Evolutionary conservation across 805 yeast species (phyloP).

Genomic region (Zygosaccharomyces pseudorouxii): DNA sequence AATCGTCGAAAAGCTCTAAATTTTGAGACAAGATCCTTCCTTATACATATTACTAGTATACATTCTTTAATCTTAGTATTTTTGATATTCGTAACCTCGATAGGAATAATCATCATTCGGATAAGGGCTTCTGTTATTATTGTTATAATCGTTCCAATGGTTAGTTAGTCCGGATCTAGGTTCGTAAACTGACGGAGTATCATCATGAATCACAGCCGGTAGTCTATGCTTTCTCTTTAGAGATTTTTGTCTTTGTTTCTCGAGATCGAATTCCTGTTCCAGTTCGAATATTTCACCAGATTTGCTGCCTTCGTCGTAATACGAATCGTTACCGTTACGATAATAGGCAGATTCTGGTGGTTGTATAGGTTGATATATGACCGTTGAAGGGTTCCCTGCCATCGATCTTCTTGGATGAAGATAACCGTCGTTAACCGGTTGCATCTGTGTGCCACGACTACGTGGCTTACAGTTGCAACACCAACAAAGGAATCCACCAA

Average conservation of each 20-base stretch:
- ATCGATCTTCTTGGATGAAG: conserved; percentile 6
- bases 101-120: conserved; percentile 11
- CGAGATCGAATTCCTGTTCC: conserved; percentile 33
- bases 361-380: conserved; percentile 32
- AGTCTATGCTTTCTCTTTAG: conserved; percentile 7
- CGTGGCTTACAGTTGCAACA: conserved; percentile 38
- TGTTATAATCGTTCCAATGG: conserved; percentile 11
- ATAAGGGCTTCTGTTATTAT: conserved; percentile 10
- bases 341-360: conserved; percentile 26
- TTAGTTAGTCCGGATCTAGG: conserved; percentile 7
- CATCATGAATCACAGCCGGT: conserved; percentile 13
- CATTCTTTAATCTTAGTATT: neutral
- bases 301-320: conserved; percentile 20
- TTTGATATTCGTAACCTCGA: conserved; percentile 11
- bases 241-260: conserved; percentile 24
- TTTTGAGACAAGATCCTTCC: neutral
- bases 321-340: conserved; percentile 14
- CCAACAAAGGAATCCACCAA: conserved; percentile 50
- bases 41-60: conserved; percentile 4
- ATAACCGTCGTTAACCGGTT: conserved; percentile 16
- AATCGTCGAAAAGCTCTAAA: neutral
- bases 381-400: conserved; percentile 24
- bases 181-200: conserved; percentile 9
- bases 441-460: conserved; percentile 13
- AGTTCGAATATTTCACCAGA: conserved; percentile 26